phyloP scores from a whole-genome alignment of 495 filamentous ascomycete genomes.

The Penicillium robsamsonii region DNA sequence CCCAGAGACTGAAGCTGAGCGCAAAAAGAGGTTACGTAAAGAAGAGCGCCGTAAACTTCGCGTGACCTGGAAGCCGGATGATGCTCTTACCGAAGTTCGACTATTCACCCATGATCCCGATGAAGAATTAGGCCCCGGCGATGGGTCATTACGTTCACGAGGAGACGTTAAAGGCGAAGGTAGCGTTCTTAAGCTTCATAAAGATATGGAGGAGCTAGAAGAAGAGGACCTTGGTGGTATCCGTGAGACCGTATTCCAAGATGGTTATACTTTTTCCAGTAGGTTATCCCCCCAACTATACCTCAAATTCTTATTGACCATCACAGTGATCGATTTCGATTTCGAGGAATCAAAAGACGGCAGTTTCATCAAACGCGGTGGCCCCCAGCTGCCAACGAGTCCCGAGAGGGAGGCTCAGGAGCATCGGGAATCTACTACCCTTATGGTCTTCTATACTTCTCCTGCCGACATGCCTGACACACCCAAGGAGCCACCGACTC shows the following conservation, averaged over 20 bases:
- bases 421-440: constrained; percentile 69
- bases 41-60: constrained; percentile 70
- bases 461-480: constrained; percentile 71
- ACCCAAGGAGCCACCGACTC: constrained; percentile 66
- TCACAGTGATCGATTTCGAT: constrained; percentile 55
- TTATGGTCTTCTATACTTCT: constrained; percentile 80
- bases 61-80: constrained; percentile 70
- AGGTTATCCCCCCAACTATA: constrained; percentile 13
- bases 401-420: constrained; percentile 66
- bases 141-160: constrained; percentile 63
- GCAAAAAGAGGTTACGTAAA: constrained; percentile 69
- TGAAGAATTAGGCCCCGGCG: constrained; percentile 71
- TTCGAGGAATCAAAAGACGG: constrained; percentile 44
- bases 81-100: constrained; percentile 66
- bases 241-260: constrained; percentile 44
- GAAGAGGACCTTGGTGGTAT: constrained; percentile 63
- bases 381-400: constrained; percentile 55
- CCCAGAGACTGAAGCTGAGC: constrained; percentile 76
- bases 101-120: constrained; percentile 78
- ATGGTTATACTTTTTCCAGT: constrained; percentile 47
- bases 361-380: constrained; percentile 63
- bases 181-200: constrained; percentile 73
- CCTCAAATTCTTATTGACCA: constrained; percentile 25
- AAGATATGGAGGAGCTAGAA: constrained; percentile 58
- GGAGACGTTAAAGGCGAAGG: constrained; percentile 75